Evolutionary conservation across 2,329 filamentous ascomycete genomes (phyloP), one percentile per base, ranked within the genome.

Genomic region (Leptographium radiaticola): DNA sequence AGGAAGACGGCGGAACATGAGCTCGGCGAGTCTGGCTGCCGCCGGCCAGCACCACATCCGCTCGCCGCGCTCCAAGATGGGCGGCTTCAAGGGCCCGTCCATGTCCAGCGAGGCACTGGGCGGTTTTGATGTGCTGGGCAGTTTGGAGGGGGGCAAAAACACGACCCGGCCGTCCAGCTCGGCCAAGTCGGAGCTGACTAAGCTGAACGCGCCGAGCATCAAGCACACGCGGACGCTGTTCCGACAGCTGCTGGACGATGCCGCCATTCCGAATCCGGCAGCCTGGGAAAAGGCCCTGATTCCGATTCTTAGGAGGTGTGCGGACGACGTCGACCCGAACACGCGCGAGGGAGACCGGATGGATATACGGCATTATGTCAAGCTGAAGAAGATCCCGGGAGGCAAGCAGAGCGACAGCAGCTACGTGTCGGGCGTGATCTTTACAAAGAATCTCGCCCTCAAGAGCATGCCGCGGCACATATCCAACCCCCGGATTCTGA

Each of bases 361-460:
- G 76, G 93, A 98, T 65, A 93, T 98, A 56, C 81, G 93, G 4
- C 90, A 97, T 65, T 98, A 96, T 64, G 89, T 98, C 58, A 98
- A 98, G 66, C 71, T 98, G 34, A 98, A 98, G 66, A 95, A 94
- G 65, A 93, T 98, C 13, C 87, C 90, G 0, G 91, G 93, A 16
- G 91, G 90, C 16, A 85, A 80, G 59, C 90, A 91, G 18, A 83
- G 87, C 30, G 91, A 98, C 67, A 97, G 91, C 8, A 84, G 85
- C n/a, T 98, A 98, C 66, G 86, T 97, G 16, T 95, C 93, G 11
- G 94, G 93, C 0, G 84, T 98, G 10, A 90, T 98, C 1, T 98
- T 98, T 66, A 93, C 89, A 13, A 98, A 98, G 66, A 98, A 98
- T 59, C 73, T 98, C 51, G 93, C 94, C 0, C 72, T 97, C 52